These are phyloP conservation scores for Hypoxylon subgilvum DNA, from an alignment of 495 filamentous ascomycete species.

Conservation along the genomic window DNA sequence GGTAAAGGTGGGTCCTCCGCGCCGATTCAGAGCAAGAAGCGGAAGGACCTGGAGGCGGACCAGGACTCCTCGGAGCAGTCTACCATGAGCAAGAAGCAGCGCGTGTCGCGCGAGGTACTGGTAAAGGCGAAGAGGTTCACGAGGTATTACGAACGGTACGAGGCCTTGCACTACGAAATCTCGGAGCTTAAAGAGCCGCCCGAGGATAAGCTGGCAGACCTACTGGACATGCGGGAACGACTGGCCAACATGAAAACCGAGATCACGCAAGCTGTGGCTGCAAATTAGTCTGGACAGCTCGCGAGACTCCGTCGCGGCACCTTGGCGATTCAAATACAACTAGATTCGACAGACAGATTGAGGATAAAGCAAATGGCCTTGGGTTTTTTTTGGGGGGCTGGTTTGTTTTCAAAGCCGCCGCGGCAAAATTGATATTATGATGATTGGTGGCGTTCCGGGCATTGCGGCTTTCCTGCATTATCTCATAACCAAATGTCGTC, in stretches of 20 bases:
- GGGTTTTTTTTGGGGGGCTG: neutral
- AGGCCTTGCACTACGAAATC: constrained; percentile 65
- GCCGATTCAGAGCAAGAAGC: constrained; percentile 46
- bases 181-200: constrained; percentile 57
- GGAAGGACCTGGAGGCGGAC: constrained; percentile 42
- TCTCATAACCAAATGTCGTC: constrained; percentile 2
- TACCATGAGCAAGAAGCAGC: constrained; percentile 46
- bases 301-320: too few species aligned
- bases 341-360: neutral
- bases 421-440: too few species aligned
- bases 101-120: constrained; percentile 47
- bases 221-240: constrained; percentile 66
- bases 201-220: constrained; percentile 59
- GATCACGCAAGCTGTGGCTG: constrained; percentile 61
- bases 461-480: constrained; percentile 3
- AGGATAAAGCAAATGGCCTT: too few species aligned
- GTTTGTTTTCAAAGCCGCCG: neutral
- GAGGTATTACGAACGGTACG: constrained; percentile 67
- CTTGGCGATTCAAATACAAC: too few species aligned
- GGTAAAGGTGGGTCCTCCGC: constrained; percentile 10
- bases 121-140: constrained; percentile 68
- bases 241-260: constrained; percentile 69
- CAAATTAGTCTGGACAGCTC: too few species aligned
- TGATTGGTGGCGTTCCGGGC: constrained; percentile 8
- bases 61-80: constrained; percentile 37